These are phyloP conservation scores for Colletotrichum abscissum DNA, from an alignment of 2,329 filamentous ascomycete species.

Conservation along the genomic window DNA sequence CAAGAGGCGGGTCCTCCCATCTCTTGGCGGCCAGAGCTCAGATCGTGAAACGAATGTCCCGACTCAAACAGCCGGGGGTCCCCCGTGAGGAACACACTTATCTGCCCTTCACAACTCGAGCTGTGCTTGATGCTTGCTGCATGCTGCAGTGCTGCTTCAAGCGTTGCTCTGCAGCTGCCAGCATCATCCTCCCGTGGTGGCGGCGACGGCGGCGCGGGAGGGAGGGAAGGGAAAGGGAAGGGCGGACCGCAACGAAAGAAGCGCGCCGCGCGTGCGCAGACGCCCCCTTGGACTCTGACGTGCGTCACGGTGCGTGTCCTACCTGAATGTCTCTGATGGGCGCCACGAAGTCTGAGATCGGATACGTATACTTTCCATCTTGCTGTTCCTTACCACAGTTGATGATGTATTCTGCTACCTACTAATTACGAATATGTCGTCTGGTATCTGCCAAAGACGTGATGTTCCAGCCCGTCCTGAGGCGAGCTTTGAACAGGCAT, in stretches of 20 bases:
- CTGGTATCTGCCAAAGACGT: background rate
- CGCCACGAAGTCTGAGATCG: background rate
- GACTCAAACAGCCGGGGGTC: conserved; percentile 22
- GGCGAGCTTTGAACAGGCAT: background rate
- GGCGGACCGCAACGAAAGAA: conserved; percentile 13
- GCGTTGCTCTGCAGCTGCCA: background rate
- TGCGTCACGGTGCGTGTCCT: background rate
- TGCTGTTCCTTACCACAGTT: background rate
- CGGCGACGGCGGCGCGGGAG: background rate
- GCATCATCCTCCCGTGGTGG: background rate
- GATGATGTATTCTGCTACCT: background rate
- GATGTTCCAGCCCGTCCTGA: background rate
- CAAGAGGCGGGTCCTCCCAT: conserved; percentile 32
- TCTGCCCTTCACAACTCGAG: background rate
- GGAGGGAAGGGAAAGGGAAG: background rate
- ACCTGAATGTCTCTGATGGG: background rate
- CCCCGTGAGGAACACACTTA: background rate
- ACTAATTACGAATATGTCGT: background rate
- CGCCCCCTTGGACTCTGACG: conserved; percentile 1
- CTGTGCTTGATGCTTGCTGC: background rate
- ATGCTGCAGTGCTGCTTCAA: background rate
- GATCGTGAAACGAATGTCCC: conserved; percentile 34
- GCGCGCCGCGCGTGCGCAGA: background rate
- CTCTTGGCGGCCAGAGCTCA: conserved; percentile 34
- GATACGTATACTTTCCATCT: background rate